Percentiles rank a stretch among this genome's conserved stretches.
Evolutionary conservation across 352 stramenopile species (phyloP).

Genomic region (Globisporangium okanoganense): DNA sequence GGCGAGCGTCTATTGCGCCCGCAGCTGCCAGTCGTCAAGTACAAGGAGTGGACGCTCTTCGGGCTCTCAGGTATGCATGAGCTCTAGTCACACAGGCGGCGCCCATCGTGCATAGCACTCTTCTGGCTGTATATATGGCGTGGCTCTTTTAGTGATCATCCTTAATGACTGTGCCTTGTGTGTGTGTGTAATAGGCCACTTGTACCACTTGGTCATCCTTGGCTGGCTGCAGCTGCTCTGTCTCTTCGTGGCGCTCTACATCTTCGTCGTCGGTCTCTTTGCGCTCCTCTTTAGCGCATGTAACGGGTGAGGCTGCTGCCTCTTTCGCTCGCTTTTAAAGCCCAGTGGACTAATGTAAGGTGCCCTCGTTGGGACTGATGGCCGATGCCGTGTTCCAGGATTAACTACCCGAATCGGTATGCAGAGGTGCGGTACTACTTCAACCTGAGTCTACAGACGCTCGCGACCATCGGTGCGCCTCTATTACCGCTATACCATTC

Average conservation of each 20-base stretch:
- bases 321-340: neutral
- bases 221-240: slow-evolving; percentile 38
- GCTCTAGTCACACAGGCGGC: too few species aligned
- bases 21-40: slow-evolving; percentile 40
- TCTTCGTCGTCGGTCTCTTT: slow-evolving; percentile 42
- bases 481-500: neutral
- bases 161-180: neutral
- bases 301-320: slow-evolving; percentile 25
- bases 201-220: slow-evolving; percentile 54
- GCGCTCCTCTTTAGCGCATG: slow-evolving; percentile 40
- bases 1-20: slow-evolving; percentile 31
- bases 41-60: slow-evolving; percentile 36
- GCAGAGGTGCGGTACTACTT: slow-evolving; percentile 39
- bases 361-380: too few species aligned
- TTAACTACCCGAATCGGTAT: slow-evolving; percentile 8
- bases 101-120: too few species aligned
- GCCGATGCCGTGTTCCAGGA: too few species aligned
- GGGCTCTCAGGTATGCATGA: slow-evolving; percentile 25
- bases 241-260: slow-evolving; percentile 47
- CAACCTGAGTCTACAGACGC: slow-evolving; percentile 59
- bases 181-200: slow-evolving; percentile 27
- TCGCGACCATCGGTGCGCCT: slow-evolving; percentile 44
- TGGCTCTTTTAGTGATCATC: neutral
- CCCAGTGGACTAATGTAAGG: too few species aligned
- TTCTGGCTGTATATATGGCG: too few species aligned